Evolutionary conservation across 2,329 filamentous ascomycete genomes (phyloP).

Genomic region (Pseudogymnoascus sp.): DNA sequence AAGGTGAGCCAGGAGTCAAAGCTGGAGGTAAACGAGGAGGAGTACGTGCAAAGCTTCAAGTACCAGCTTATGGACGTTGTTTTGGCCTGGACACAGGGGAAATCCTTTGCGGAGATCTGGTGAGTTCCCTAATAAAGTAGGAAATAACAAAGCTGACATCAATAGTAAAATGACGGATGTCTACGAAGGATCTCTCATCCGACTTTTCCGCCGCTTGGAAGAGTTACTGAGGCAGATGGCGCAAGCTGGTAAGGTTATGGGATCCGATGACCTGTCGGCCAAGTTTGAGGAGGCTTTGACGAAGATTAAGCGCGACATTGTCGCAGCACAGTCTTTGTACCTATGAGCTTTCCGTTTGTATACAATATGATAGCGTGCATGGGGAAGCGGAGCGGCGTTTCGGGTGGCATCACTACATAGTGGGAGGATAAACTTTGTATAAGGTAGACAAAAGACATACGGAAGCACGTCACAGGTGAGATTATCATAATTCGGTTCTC

Average conservation of each 20-base stretch:
- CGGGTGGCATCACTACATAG: constrained; percentile 4
- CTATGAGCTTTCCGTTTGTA: constrained; percentile 42
- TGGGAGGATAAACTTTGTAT: not conserved
- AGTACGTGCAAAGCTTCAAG: constrained; percentile 84
- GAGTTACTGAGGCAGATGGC: constrained; percentile 92
- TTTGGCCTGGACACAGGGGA: constrained; percentile 81
- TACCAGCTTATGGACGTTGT: constrained; percentile 97
- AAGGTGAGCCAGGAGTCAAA: constrained; percentile 95
- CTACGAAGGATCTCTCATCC: constrained; percentile 93
- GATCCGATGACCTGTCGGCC: constrained; percentile 81
- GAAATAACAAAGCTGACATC: constrained; percentile 14
- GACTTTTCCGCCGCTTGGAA: constrained; percentile 89
- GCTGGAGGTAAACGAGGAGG: constrained; percentile 85
- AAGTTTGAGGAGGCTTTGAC: constrained; percentile 83
- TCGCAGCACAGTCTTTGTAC: constrained; percentile 89
- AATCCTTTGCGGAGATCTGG: constrained; percentile 90
- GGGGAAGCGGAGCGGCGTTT: constrained; percentile 5
- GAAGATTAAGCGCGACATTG: constrained; percentile 87
- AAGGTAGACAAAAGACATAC: not conserved
- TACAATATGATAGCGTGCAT: constrained; percentile 8
- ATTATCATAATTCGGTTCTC: not conserved
- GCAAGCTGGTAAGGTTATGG: constrained; percentile 95
- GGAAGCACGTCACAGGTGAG: not conserved
- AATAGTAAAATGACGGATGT: constrained; percentile 95
- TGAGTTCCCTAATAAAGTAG: constrained; percentile 41